Evolutionary conservation across 176 grass and related monocot genomes (phyloP), one percentile per base, ranked within the genome.

Genomic region (Musa acuminata): DNA sequence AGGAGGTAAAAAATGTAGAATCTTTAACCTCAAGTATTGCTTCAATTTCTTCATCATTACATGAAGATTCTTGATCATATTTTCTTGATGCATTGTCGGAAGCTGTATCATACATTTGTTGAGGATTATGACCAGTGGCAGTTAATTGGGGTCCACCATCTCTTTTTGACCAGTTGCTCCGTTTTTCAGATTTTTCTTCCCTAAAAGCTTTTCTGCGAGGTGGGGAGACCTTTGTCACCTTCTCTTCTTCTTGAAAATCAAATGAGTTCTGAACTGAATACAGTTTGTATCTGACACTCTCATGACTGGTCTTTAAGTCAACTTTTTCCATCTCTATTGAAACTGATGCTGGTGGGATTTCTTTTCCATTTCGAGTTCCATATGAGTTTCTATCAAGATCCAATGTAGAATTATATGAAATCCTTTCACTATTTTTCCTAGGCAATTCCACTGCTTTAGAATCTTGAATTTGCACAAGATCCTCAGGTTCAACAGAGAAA

Each of bases 11-110:
- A 49, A 9, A 49, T 53, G 25, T 16, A 69, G 24, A 21, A 82
- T 72, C 72, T 59, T 76, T n/a, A 71, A 87, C 76, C 81, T 87
- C 85, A 72, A 84, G 67, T 84, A 84, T 78, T 13, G 78, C 79
- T 69, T 87, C 77, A 29, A 87, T 81, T 43, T 87, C 81, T 53
- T 27, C 52, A 64, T 68, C 75, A 19, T 87, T 72, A 72, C 67
- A 76, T 49, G 85, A 59, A 87, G 60, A 49, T 66, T 67, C 80
- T 62, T 77, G 65, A 55, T 77, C 79, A 82, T 75, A 75, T 76
- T 69, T 69, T 24, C 64, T 65, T 25, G 59, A 77, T 1, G 49
- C 49, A 26, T 51, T 52, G 49, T 64, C 60, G 3, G 60, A 65
- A 64, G 75, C 29, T 25, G 58, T 51, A 66, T 77, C 75, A 53